phyloP scores from a whole-genome alignment of 106 monocot genomes.

The Dendrobium officinale region DNA sequence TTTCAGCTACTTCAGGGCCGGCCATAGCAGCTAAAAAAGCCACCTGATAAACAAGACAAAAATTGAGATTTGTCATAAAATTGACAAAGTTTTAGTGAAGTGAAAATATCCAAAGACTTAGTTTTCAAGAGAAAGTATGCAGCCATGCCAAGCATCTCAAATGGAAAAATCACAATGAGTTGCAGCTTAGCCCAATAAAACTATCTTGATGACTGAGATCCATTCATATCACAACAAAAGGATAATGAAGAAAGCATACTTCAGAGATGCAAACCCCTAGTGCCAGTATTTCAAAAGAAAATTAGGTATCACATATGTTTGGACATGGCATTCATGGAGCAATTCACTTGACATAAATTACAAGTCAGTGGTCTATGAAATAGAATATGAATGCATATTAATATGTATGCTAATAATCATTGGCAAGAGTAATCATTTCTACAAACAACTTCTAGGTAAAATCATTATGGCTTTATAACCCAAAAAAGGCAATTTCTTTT shows the following conservation, averaged over 20 bases:
- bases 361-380: neutral
- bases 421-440: neutral
- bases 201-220: neutral
- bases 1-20: conserved; percentile 61
- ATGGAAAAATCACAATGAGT: neutral
- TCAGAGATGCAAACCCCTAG: neutral
- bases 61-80: neutral
- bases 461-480: neutral
- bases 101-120: neutral
- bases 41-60: conserved; percentile 39
- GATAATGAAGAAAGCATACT: neutral
- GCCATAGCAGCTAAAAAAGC: conserved; percentile 83
- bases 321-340: neutral
- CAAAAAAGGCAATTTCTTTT: neutral
- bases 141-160: neutral
- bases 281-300: neutral
- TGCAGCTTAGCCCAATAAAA: neutral
- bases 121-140: neutral
- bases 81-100: neutral
- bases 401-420: neutral
- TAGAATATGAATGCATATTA: neutral
- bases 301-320: neutral
- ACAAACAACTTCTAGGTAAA: neutral
- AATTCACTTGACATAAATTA: neutral
- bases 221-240: neutral